Evolutionary conservation across 495 filamentous ascomycete genomes (phyloP), one percentile per base, ranked within the genome.

Genomic region (Amorphotheca resinae): DNA sequence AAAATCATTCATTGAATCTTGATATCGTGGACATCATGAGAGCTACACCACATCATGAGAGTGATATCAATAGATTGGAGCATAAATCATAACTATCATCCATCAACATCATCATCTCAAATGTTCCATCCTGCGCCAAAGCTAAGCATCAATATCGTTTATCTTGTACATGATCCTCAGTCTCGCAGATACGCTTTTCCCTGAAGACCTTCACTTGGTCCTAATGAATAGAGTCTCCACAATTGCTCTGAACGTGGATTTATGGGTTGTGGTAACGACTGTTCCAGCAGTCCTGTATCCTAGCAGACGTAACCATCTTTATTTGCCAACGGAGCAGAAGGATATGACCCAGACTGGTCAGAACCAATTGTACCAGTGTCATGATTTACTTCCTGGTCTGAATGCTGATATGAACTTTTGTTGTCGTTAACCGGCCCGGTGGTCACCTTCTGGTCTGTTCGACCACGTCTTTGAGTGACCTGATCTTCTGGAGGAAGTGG

Each of bases 401-500:
- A 15, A 32, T 50, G 46, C 8, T 47, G 21, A 31, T 44, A 54
- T 15, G 25, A 21, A 12, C 8, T 9, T 15, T 33, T n/a, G n/a
- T n/a, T n/a, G n/a, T n/a, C 45, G 2, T 42, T 40, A 3, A 16
- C 36, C 38, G 22, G 26, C 22, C 4, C 28, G 22, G 41, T 39
- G 16, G 34, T 42, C 7, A 17, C 38, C 38, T 38, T 42, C 42
- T 42, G 20, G 8, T 20, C 17, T 21, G 33, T 11, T 17, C 28
- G 31, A 14, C 22, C n/a, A 42, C 45, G 49, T 44, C 32, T 49
- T 15, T 42, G 40, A 15, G 26, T 9, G 2, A 49, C 52, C 42
- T 55, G 49, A 37, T 55, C 52, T 15, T 46, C 28, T 8, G 52
- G 52, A 11, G 42, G 38, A 2, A 15, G 9, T 25, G 38, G 47